Evolutionary conservation across 2,329 filamentous ascomycete genomes (phyloP).

Genomic region (Hypoxylon sp.): DNA sequence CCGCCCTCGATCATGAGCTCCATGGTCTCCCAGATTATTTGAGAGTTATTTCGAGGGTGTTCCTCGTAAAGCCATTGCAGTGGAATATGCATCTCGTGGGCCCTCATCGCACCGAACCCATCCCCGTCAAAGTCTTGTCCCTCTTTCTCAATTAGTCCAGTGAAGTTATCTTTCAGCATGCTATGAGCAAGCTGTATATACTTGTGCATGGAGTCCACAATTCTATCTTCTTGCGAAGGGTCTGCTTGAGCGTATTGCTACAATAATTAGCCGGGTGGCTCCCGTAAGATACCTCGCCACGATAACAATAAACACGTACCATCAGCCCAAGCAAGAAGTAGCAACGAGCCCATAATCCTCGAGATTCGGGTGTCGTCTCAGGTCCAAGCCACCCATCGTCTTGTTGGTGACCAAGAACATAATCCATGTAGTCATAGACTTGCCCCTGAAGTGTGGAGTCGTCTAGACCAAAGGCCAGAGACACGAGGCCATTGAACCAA

Average conservation of each 20-base stretch:
- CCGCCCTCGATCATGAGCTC: conserved; percentile 60
- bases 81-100: conserved; percentile 56
- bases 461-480: conserved; percentile 63
- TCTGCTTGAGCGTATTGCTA: conserved; percentile 63
- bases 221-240: conserved; percentile 53
- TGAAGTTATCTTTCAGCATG: conserved; percentile 66
- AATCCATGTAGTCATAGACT: conserved; percentile 58
- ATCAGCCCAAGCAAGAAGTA: conserved; percentile 63
- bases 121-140: conserved; percentile 56
- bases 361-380: conserved; percentile 56
- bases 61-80: conserved; percentile 56
- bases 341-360: conserved; percentile 66
- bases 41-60: conserved; percentile 50
- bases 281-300: neutral
- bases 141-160: conserved; percentile 60
- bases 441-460: conserved; percentile 63
- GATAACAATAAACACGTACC: conserved; percentile 34
- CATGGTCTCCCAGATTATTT: conserved; percentile 55
- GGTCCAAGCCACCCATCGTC: conserved; percentile 69
- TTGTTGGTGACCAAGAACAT: conserved; percentile 62
- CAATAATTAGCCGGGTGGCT: conserved; percentile 34
- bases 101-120: conserved; percentile 52
- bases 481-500: conserved; percentile 69
- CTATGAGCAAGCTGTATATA: conserved; percentile 63
- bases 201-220: conserved; percentile 62